A percentile compares a stretch with the other conserved stretches of the same genome.
Conservation (phyloP, 371 early-diverging fungal species). For the Mortierella sp. region DNA sequence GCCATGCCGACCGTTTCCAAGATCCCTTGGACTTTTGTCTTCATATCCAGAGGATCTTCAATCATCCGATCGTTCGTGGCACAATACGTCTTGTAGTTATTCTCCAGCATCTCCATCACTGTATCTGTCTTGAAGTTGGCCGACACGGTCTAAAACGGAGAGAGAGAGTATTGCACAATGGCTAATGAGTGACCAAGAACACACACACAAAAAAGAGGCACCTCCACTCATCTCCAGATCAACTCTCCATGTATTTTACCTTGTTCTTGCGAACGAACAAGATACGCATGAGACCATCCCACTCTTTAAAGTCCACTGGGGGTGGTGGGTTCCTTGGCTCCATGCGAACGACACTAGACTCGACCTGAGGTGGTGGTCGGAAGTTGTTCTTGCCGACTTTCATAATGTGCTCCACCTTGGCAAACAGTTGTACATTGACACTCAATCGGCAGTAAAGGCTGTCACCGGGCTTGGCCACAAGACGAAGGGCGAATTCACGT, state of each 20-base stretch:
- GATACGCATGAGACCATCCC: constrained; percentile 97
- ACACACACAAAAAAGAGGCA: background rate
- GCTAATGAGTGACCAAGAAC: background rate
- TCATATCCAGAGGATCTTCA: constrained; percentile 87
- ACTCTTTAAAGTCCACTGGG: constrained; percentile 95
- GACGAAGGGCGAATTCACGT: constrained; percentile 98
- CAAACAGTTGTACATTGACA: constrained; percentile 97
- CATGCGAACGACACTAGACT: constrained; percentile 95
- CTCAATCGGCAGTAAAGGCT: constrained; percentile 95
- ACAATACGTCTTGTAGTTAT: constrained; percentile 94
- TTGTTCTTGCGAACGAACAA: constrained; percentile 98
- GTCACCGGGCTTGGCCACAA: constrained; percentile 98
- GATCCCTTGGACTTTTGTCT: constrained; percentile 75
- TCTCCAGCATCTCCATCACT: constrained; percentile 88
- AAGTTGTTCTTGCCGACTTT: constrained; percentile 99
- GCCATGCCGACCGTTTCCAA: constrained; percentile 74
- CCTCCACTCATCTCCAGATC: constrained; percentile 5
- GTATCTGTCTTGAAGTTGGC: constrained; percentile 92
- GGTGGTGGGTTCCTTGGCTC: constrained; percentile 96
- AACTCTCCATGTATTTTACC: constrained; percentile 54
- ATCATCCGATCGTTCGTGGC: constrained; percentile 85
- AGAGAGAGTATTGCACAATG: background rate
- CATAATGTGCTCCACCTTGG: constrained; percentile 98
- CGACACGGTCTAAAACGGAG: constrained; percentile 85
- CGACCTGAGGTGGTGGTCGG: constrained; percentile 99